A percentile compares a stretch with the other conserved stretches of the same genome.
These are phyloP conservation scores for Aspergillus alliaceus DNA, from an alignment of 2,329 filamentous ascomycete genomes.

Conservation along the genomic window DNA sequence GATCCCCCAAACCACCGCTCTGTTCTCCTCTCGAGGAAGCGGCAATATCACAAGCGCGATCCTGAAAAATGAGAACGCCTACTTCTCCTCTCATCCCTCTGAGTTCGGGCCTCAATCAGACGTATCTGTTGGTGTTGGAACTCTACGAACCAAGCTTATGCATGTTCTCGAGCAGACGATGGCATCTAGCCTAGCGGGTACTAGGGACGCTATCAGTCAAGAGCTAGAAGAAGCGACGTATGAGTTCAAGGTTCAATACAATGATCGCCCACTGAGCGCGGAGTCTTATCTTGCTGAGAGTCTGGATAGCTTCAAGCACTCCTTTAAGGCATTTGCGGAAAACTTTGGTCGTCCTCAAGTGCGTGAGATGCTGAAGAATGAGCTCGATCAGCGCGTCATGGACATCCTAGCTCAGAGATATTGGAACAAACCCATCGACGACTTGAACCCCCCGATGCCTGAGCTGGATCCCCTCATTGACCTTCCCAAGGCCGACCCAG, in stretches of 20 bases:
- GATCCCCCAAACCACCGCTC: slow-evolving; percentile 63
- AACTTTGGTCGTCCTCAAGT: slow-evolving; percentile 88
- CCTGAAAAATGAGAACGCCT: slow-evolving; percentile 81
- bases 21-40: slow-evolving; percentile 83
- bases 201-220: slow-evolving; percentile 87
- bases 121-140: slow-evolving; percentile 78
- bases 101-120: slow-evolving; percentile 75
- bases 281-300: slow-evolving; percentile 97
- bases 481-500: slow-evolving; percentile 79
- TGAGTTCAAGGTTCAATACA: slow-evolving; percentile 99
- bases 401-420: slow-evolving; percentile 91
- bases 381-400: slow-evolving; percentile 91
- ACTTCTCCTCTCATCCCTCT: slow-evolving; percentile 77
- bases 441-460: slow-evolving; percentile 64
- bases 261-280: slow-evolving; percentile 88
- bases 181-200: slow-evolving; percentile 86
- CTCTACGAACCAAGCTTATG: slow-evolving; percentile 93
- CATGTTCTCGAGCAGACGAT: slow-evolving; percentile 95
- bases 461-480: slow-evolving; percentile 74
- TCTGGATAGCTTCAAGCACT: slow-evolving; percentile 94
- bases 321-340: slow-evolving; percentile 91
- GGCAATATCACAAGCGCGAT: slow-evolving; percentile 79
- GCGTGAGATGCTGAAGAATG: slow-evolving; percentile 81
- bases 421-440: slow-evolving; percentile 94
- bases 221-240: slow-evolving; percentile 96